A percentile compares a stretch with the other conserved stretches of the same genome.
phyloP scores from a whole-genome alignment of 805 yeast genomes.

The Kluyveromyces siamensis region DNA sequence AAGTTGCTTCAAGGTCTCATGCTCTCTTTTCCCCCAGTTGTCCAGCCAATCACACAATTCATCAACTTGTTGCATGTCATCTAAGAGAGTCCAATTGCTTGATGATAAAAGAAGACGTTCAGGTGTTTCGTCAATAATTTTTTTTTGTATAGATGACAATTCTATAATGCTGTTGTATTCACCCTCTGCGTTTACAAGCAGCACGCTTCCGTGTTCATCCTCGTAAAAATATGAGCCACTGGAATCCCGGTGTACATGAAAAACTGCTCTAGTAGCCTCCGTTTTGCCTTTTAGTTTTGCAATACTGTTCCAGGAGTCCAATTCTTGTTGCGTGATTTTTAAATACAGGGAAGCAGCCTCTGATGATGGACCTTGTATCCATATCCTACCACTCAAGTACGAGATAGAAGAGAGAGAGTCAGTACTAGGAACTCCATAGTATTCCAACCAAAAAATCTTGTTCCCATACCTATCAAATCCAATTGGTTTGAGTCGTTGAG shows the following conservation, averaged over 20 bases:
- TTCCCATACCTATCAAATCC: constrained; percentile 82
- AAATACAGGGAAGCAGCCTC: constrained; percentile 35
- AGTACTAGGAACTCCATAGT: constrained; percentile 62
- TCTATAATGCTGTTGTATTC: constrained; percentile 9
- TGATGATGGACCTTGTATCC: constrained; percentile 84
- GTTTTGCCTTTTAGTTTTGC: constrained; percentile 13
- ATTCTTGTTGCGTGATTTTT: constrained; percentile 20
- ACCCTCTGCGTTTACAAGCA: constrained; percentile 14
- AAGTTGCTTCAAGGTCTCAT: constrained; percentile 54
- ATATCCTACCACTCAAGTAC: constrained; percentile 72
- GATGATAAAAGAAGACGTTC: constrained; percentile 41
- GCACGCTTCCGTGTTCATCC: constrained; percentile 11
- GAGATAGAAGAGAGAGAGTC: constrained; percentile 42
- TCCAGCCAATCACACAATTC: constrained; percentile 57
- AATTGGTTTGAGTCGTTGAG: constrained; percentile 63
- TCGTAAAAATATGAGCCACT: constrained; percentile 11
- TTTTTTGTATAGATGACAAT: constrained; percentile 39
- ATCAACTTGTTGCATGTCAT: constrained; percentile 48
- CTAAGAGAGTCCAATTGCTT: constrained; percentile 64
- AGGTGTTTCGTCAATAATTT: constrained; percentile 58
- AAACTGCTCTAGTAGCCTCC: constrained; percentile 20
- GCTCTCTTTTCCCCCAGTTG: constrained; percentile 68
- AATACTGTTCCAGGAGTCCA: constrained; percentile 22
- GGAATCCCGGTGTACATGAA: constrained; percentile 15
- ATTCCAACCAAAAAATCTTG: constrained; percentile 93